Conservation (phyloP, 768 basidiomycete species). For the Psilocybe subaeruginosa region DNA sequence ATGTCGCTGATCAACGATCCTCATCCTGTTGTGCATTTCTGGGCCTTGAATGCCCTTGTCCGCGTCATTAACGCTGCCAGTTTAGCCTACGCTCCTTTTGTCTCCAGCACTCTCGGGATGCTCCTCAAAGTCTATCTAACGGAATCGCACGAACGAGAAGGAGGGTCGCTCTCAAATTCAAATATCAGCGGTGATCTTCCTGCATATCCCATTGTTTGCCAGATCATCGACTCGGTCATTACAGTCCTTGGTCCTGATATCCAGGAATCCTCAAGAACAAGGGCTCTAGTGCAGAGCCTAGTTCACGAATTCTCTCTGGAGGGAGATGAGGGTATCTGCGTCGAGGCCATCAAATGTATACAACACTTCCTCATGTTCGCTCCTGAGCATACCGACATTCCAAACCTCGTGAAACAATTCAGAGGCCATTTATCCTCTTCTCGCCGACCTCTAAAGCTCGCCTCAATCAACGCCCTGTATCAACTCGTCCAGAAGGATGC, state of each 20-base stretch:
- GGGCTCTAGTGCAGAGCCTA: constrained; percentile 82
- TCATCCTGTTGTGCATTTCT: constrained; percentile 95
- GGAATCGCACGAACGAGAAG: constrained; percentile 92
- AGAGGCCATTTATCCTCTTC: constrained; percentile 79
- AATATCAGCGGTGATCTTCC: constrained; percentile 92
- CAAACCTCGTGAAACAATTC: constrained; percentile 79
- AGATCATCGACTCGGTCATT: constrained; percentile 91
- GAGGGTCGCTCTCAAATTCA: constrained; percentile 78
- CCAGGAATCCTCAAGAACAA: constrained; percentile 80
- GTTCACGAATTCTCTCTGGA: constrained; percentile 86
- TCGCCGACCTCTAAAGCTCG: constrained; percentile 84
- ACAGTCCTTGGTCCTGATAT: constrained; percentile 95
- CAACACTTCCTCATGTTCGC: constrained; percentile 98
- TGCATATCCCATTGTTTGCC: constrained; percentile 89
- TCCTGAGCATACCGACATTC: constrained; percentile 80
- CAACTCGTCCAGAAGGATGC: constrained; percentile 98
- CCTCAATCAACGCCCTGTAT: constrained; percentile 94
- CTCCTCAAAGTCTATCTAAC: constrained; percentile 87
- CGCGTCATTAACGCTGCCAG: constrained; percentile 91
- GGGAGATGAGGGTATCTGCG: constrained; percentile 83
- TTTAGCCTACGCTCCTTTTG: constrained; percentile 87
- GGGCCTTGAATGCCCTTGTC: constrained; percentile 84
- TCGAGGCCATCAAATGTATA: constrained; percentile 94
- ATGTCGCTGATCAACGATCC: constrained; percentile 96
- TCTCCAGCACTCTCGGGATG: constrained; percentile 87